phyloP scores from a whole-genome alignment of 116 monocot genomes.

The Posidonia oceanica region DNA sequence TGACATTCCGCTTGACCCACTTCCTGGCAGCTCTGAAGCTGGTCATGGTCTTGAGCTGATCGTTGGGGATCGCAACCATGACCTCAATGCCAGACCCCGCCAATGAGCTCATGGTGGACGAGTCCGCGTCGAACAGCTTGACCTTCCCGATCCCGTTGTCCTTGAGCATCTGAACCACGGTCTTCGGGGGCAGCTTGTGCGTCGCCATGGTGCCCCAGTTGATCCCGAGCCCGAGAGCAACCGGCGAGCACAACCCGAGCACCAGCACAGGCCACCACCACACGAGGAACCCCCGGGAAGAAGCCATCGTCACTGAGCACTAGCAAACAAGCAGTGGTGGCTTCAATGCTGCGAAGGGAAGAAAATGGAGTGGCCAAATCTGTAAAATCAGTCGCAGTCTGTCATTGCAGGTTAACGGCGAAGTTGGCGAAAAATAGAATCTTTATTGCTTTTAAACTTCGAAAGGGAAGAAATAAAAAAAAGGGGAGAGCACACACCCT shows the following conservation, averaged over 20 bases:
- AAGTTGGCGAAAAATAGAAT: too few relatives aligned
- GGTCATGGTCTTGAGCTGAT: constrained; percentile 24
- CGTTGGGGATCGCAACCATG: constrained; percentile 65
- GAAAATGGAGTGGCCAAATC: too few relatives aligned
- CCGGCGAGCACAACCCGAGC: too few relatives aligned
- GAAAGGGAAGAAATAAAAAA: background rate
- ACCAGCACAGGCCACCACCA: too few relatives aligned
- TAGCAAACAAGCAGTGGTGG: too few relatives aligned
- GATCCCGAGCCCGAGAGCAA: constrained; percentile 22
- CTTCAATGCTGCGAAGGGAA: too few relatives aligned
- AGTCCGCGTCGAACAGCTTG: constrained; percentile 72
- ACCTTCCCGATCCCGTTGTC: constrained; percentile 59
- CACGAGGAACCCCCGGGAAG: too few relatives aligned
- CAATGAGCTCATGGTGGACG: constrained; percentile 26
- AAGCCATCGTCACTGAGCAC: too few relatives aligned
- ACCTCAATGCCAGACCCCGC: constrained; percentile 52
- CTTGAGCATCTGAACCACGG: constrained; percentile 43
- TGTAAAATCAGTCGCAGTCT: too few relatives aligned
- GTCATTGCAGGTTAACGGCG: too few relatives aligned
- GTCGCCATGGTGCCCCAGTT: constrained; percentile 61
- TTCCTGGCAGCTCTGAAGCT: constrained; percentile 26
- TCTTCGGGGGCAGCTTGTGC: constrained; percentile 37
- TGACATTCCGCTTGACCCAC: constrained; percentile 65
- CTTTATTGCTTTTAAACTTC: too few relatives aligned
- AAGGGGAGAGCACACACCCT: background rate